Base-by-base conservation (phyloP, 352 stramenopile species). In the Pythium utonaiense region DNA sequence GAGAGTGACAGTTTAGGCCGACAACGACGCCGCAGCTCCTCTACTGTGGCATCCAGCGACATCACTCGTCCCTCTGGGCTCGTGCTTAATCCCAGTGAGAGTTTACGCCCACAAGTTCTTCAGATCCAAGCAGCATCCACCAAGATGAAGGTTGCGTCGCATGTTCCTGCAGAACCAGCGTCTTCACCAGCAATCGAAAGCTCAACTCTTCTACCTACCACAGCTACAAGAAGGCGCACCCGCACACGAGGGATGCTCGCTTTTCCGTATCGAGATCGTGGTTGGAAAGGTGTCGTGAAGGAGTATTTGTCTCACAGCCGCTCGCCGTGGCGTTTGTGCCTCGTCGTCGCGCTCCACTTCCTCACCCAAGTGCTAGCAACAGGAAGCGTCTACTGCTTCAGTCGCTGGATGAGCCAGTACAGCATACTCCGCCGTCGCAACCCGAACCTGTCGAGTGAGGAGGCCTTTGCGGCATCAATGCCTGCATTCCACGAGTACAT, bases 251-350 rank as follows among this genome's bases (percentile, higher is more conserved):
- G 16, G 14, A 2, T 30, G 6, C 19, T 48, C 40, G 5, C 16
- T 6, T 7, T 28, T 27, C 6, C 25, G n/a, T 61, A 67, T 24
- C 55, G 57, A 22, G 24, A 54, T 28, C 51, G 57, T 30, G 53
- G 53, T 13, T 69, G 66, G 52, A 47, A 53, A 27, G 45, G 40
- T 1, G 58, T 74, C 14, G 31, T 78, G 25, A 61, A 66, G 21
- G 71, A 78, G 54, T 75, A 74, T 30, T 44, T 78, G 3, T 68
- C 71, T 25, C 69, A 78, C 58, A 71, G 51, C 13, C 67, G 66
- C 30, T 68, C 59, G 24, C 65, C 63, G 17, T 67, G 34, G 4
- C 34, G 54, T 12, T 53, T 78, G 10, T 59, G 47, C n/a, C 17
- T 74, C 17, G 71, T 78, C 9, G 47, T 72, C 12, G 30, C 66